These are phyloP conservation scores for Orychophragmus violaceus DNA, from an alignment of 345 rosid species.

Conservation along the genomic window DNA sequence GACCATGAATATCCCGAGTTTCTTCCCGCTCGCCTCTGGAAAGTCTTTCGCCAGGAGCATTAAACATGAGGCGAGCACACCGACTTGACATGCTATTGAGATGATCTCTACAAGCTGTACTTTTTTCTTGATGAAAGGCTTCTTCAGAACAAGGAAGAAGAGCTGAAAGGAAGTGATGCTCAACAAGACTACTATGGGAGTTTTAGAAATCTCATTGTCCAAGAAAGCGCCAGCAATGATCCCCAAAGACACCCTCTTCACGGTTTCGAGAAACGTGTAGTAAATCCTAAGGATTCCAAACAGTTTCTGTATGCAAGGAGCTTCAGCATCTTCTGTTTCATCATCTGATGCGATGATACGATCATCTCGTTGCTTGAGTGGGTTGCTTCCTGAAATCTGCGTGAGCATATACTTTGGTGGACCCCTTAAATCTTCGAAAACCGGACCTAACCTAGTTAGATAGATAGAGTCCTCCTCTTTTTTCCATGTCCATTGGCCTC, in stretches of 20 bases:
- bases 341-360: slow-evolving; percentile 81
- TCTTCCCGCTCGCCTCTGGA: slow-evolving; percentile 34
- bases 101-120: slow-evolving; percentile 85
- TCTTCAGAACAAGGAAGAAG: slow-evolving; percentile 76
- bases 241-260: slow-evolving; percentile 57
- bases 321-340: slow-evolving; percentile 94
- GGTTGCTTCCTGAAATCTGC: slow-evolving; percentile 54
- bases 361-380: slow-evolving; percentile 39
- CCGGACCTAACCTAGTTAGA: slow-evolving; percentile 54
- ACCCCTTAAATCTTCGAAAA: slow-evolving; percentile 85
- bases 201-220: slow-evolving; percentile 40
- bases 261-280: slow-evolving; percentile 64
- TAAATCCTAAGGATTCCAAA: slow-evolving; percentile 92
- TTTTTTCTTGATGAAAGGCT: slow-evolving; percentile 88
- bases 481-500: slow-evolving; percentile 98
- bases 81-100: slow-evolving; percentile 54
- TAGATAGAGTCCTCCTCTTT: slow-evolving; percentile 37
- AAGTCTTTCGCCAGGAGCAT: slow-evolving; percentile 40
- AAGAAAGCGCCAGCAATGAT: slow-evolving; percentile 57
- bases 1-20: slow-evolving; percentile 62
- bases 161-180: slow-evolving; percentile 78
- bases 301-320: slow-evolving; percentile 81
- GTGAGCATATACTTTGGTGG: slow-evolving; percentile 98
- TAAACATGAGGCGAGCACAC: slow-evolving; percentile 47
- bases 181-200: slow-evolving; percentile 47